These are phyloP conservation scores for Ophiostoma sp. DNA, from an alignment of 2,329 filamentous ascomycete species.

Conservation along the genomic window DNA sequence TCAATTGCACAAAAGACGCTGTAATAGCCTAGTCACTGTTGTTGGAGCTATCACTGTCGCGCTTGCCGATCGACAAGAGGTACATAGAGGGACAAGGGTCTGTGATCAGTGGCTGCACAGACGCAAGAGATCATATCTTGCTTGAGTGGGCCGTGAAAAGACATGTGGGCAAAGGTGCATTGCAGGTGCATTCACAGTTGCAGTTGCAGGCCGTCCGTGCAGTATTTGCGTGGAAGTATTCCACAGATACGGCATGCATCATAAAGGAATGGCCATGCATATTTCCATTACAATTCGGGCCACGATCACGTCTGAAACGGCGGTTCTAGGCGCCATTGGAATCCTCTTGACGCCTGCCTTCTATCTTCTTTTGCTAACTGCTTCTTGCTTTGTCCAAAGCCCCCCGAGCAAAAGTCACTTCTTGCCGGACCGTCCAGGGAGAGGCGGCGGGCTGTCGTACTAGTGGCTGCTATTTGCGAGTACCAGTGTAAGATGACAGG, in stretches of 20 bases:
- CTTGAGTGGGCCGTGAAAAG: not conserved
- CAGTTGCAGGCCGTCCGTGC: not conserved
- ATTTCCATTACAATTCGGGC: not conserved
- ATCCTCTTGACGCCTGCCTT: not conserved
- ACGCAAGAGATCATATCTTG: slow-evolving; percentile 1
- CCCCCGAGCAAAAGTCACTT: not conserved
- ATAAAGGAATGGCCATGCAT: no score
- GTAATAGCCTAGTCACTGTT: not conserved
- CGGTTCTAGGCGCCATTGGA: not conserved
- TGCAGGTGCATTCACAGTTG: not conserved
- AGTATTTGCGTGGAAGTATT: not conserved
- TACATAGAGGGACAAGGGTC: not conserved
- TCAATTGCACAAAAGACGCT: no score
- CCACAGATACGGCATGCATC: not conserved
- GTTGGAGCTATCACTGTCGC: not conserved
- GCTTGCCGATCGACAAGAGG: not conserved
- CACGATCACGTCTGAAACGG: not conserved
- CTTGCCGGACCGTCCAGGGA: not conserved
- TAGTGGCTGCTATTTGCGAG: not conserved
- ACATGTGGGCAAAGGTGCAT: not conserved
- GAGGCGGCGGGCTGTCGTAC: not conserved
- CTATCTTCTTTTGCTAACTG: not conserved
- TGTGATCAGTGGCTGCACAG: not conserved
- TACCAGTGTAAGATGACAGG: not conserved
- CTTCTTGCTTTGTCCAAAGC: not conserved